Conservation (phyloP, 202 grass and related monocot species). For the Bolboschoenoplectus hybrid region DNA sequence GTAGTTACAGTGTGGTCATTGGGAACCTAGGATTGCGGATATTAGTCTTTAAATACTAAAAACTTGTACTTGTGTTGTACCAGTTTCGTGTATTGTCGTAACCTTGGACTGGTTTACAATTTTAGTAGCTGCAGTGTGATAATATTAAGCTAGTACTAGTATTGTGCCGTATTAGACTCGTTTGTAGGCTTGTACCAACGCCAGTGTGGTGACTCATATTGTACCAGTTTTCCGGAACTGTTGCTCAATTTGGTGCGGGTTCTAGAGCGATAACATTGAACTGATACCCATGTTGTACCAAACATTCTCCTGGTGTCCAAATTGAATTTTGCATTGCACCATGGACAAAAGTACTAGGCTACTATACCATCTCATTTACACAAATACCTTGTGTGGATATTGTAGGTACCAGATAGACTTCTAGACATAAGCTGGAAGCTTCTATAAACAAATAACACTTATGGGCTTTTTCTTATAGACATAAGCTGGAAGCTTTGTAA, state of each 20-base stretch:
- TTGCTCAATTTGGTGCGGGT: background rate
- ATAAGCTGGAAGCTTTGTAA: background rate
- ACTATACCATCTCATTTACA: background rate
- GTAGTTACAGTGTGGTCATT: background rate
- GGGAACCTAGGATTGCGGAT: background rate
- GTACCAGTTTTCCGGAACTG: constrained; percentile 4
- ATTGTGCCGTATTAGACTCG: background rate
- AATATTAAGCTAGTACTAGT: background rate
- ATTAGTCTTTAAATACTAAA: background rate
- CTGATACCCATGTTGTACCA: background rate
- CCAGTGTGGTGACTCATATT: background rate
- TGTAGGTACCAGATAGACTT: background rate
- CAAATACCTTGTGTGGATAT: background rate
- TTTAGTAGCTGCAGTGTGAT: background rate
- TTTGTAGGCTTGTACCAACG: background rate
- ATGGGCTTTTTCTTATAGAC: background rate
- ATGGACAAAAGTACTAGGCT: background rate
- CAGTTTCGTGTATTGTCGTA: background rate
- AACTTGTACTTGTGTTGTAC: background rate
- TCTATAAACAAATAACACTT: background rate
- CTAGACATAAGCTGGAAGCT: background rate
- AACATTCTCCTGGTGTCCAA: background rate
- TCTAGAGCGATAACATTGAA: background rate
- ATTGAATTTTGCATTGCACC: background rate
- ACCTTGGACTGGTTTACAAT: background rate